These are phyloP conservation scores for Zancudomyces culisetae DNA, from an alignment of 371 early-diverging fungal genomes.

Conservation along the genomic window DNA sequence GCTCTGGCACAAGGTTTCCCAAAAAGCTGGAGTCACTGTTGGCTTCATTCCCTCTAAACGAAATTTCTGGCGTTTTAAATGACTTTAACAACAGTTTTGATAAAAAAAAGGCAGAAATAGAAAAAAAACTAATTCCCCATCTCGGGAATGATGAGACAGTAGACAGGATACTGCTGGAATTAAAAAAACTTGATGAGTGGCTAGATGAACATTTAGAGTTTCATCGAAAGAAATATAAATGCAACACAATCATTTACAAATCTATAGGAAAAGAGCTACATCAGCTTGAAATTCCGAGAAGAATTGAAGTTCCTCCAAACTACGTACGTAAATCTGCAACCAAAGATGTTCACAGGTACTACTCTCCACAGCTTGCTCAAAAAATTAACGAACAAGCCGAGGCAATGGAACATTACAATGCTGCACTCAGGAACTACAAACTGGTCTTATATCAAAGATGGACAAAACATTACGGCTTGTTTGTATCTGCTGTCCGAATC, in stretches of 20 bases:
- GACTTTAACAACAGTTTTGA: slow-evolving; percentile 57
- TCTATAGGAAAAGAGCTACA: slow-evolving; percentile 90
- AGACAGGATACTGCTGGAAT: slow-evolving; percentile 35
- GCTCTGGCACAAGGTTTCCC: slow-evolving; percentile 6
- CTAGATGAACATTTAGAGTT: slow-evolving; percentile 46
- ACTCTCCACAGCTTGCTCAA: slow-evolving; percentile 42
- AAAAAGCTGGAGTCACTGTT: slow-evolving; percentile 16
- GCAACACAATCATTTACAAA: slow-evolving; percentile 37
- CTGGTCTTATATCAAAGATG: slow-evolving; percentile 53
- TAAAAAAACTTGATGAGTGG: slow-evolving; percentile 35
- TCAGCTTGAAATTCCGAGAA: slow-evolving; percentile 77
- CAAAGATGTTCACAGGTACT: slow-evolving; percentile 65
- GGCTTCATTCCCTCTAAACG: slow-evolving; percentile 12
- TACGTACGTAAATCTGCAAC: slow-evolving; percentile 70
- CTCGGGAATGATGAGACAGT: slow-evolving; percentile 55
- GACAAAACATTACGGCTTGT: slow-evolving; percentile 46
- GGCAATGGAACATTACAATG: slow-evolving; percentile 59
- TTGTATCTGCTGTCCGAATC: slow-evolving; percentile 46
- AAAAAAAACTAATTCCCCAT: slow-evolving; percentile 51
- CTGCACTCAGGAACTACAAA: slow-evolving; percentile 46
- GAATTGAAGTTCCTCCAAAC: slow-evolving; percentile 48
- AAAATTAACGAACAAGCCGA: slow-evolving; percentile 62
- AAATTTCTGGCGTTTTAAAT: slow-evolving; percentile 17
- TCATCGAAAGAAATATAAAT: slow-evolving; percentile 38
- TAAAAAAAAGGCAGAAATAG: slow-evolving; percentile 34